A percentile compares a stretch with the other conserved stretches of the same genome.
Evolutionary conservation across 2,329 filamentous ascomycete species (phyloP).

Genomic region (Beauveria medogensis): DNA sequence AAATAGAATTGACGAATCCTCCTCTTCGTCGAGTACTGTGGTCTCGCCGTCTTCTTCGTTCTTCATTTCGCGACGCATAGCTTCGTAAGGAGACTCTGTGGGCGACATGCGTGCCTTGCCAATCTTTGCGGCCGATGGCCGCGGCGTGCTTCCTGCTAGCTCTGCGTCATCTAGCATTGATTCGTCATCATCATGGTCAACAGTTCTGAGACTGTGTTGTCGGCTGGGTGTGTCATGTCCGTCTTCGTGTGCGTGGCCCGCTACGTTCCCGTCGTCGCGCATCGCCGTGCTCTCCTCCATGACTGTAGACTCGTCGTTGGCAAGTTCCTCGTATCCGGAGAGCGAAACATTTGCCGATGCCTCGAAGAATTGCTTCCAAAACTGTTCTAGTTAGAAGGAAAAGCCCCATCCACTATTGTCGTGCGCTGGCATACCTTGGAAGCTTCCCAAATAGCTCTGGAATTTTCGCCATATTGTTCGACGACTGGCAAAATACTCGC

Average conservation of each 20-base stretch:
- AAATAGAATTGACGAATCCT: constrained; percentile 41
- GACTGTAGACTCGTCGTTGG: constrained; percentile 50
- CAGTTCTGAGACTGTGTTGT: constrained; percentile 19
- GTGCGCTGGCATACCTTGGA: constrained; percentile 60
- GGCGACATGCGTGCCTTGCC: constrained; percentile 48
- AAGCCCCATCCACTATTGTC: constrained; percentile 1
- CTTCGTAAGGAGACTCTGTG: constrained; percentile 70
- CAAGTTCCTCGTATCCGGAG: constrained; percentile 83
- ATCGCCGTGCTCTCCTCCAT: constrained; percentile 46
- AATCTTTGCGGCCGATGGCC: constrained; percentile 45
- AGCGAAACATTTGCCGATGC: constrained; percentile 95
- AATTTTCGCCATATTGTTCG: constrained; percentile 91
- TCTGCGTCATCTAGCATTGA: constrained; percentile 60
- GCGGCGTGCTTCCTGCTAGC: constrained; percentile 60
- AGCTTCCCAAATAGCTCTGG: constrained; percentile 89
- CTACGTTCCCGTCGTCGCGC: constrained; percentile 45
- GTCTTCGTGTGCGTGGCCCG: constrained; percentile 30
- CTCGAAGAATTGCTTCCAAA: constrained; percentile 99
- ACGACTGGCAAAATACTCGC: constrained; percentile 87
- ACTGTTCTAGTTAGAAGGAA: constrained; percentile 41
- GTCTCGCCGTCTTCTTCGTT: constrained; percentile 31
- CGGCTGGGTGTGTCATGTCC: constrained; percentile 25
- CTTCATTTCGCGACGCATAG: constrained; percentile 59
- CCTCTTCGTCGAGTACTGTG: constrained; percentile 27
- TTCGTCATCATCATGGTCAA: constrained; percentile 37